phyloP scores from a whole-genome alignment of 2,329 filamentous ascomycete genomes.

The Ilyonectria robusta region DNA sequence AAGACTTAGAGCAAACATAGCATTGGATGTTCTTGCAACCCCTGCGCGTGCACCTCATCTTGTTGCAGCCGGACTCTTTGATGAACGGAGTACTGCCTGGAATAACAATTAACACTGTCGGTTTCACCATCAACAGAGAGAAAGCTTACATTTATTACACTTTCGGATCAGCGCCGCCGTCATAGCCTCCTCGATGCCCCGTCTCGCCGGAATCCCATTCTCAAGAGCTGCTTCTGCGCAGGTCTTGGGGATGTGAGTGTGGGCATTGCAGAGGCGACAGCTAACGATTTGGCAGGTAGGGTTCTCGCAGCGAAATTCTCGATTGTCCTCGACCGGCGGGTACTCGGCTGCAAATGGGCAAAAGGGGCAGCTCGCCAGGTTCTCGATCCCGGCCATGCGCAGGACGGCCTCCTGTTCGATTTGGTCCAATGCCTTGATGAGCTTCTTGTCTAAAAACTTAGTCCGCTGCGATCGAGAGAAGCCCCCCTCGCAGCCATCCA shows the following conservation, averaged over 20 bases:
- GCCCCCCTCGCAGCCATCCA: conserved; percentile 72
- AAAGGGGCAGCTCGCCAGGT: conserved; percentile 83
- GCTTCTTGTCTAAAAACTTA: conserved; percentile 70
- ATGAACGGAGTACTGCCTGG: conserved; percentile 80
- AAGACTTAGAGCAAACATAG: conserved; percentile 80
- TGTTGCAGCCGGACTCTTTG: conserved; percentile 86
- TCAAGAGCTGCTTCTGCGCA: conserved; percentile 78
- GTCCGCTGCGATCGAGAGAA: conserved; percentile 71
- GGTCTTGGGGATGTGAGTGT: conserved; percentile 79
- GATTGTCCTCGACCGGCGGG: conserved; percentile 75
- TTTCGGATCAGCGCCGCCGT: conserved; percentile 81
- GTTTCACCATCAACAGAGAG: conserved; percentile 26
- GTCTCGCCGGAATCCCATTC: conserved; percentile 72
- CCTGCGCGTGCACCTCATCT: conserved; percentile 78
- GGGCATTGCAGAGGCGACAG: conserved; percentile 77
- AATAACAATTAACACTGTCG: conserved; percentile 33
- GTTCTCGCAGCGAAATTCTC: conserved; percentile 81
- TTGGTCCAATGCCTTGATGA: conserved; percentile 74
- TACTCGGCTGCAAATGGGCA: conserved; percentile 86
- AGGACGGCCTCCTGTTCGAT: conserved; percentile 81
- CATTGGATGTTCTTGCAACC: conserved; percentile 70
- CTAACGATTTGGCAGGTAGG: conserved; percentile 74
- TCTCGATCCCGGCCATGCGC: conserved; percentile 78
- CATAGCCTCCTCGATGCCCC: conserved; percentile 87
- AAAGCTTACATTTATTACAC: conserved; percentile 74